Percentiles rank a stretch among this genome's conserved stretches.
These are phyloP conservation scores for Diplocarpon rosae DNA, from an alignment of 2,329 filamentous ascomycete genomes.

Conservation along the genomic window DNA sequence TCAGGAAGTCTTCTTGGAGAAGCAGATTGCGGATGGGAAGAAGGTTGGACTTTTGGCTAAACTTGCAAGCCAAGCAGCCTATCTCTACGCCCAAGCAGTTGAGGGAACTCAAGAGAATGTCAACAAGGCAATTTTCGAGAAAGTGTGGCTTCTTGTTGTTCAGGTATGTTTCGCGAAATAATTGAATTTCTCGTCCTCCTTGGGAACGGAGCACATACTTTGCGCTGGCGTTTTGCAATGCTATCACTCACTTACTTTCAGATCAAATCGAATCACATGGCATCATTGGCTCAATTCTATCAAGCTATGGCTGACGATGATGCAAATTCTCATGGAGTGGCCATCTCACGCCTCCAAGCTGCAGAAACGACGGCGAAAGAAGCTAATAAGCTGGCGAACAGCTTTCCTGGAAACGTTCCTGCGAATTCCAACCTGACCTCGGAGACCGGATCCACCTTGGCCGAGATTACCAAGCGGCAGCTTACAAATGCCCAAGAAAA, in stretches of 20 bases:
- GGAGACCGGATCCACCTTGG: conserved; percentile 62
- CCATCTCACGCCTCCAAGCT: conserved; percentile 70
- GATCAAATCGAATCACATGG: conserved; percentile 73
- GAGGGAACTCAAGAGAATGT: conserved; percentile 93
- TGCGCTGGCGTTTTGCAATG: not conserved
- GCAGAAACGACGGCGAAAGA: conserved; percentile 72
- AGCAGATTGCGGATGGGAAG: conserved; percentile 85
- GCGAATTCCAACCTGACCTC: conserved; percentile 72
- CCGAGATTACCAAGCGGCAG: conserved; percentile 79
- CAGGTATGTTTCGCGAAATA: conserved; percentile 44
- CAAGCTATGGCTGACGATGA: conserved; percentile 88
- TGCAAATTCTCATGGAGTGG: conserved; percentile 73
- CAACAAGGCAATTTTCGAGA: conserved; percentile 82
- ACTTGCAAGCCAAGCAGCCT: conserved; percentile 79
- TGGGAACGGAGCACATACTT: not conserved
- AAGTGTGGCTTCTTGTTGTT: conserved; percentile 76
- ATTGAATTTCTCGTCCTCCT: not conserved
- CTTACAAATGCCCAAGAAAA: conserved; percentile 71
- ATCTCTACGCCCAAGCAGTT: conserved; percentile 74
- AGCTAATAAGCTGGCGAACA: conserved; percentile 62
- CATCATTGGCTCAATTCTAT: conserved; percentile 83
- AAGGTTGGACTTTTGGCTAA: conserved; percentile 89
- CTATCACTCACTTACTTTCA: conserved; percentile 21
- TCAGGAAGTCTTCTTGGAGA: conserved; percentile 95
- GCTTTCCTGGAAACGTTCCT: conserved; percentile 70